phyloP scores from a whole-genome alignment of 306 rosid genomes.

The Dryas octopetala region DNA sequence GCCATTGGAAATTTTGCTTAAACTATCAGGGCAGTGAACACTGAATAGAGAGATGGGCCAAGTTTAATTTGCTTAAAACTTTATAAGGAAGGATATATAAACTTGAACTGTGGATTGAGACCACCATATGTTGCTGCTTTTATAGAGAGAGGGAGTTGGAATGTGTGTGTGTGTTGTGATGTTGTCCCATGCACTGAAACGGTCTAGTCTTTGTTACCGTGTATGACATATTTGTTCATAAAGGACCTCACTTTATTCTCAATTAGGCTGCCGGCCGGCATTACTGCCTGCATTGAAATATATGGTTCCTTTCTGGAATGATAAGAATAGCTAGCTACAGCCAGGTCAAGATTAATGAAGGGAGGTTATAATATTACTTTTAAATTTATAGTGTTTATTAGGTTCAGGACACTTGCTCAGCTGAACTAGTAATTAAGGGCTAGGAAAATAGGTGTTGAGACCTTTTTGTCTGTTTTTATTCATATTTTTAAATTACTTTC shows the following conservation, averaged over 20 bases:
- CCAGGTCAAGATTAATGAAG: too few species aligned
- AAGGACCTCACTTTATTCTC: not conserved
- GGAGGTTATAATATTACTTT: too few species aligned
- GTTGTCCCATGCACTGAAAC: not conserved
- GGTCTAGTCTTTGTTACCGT: not conserved
- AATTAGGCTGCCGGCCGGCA: not conserved
- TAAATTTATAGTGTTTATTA: too few species aligned
- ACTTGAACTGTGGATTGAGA: not conserved
- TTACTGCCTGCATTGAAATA: not conserved
- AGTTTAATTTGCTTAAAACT: not conserved
- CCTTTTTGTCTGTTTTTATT: too few species aligned
- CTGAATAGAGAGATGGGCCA: too few species aligned
- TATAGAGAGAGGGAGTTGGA: not conserved
- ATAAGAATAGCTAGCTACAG: too few species aligned
- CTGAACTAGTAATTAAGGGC: too few species aligned
- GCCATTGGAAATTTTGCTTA: not conserved
- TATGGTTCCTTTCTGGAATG: not conserved
- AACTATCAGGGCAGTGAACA: not conserved
- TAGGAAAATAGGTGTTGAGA: too few species aligned
- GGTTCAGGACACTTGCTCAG: too few species aligned
- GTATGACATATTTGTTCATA: not conserved
- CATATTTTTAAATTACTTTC: too few species aligned
- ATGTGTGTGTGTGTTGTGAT: not conserved
- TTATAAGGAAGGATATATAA: not conserved
- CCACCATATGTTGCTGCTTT: not conserved